A percentile compares a stretch with the other conserved stretches of the same genome.
Evolutionary conservation across 2,329 filamentous ascomycete species (phyloP).

Genomic region (Fusarium pseudoanthophilum): DNA sequence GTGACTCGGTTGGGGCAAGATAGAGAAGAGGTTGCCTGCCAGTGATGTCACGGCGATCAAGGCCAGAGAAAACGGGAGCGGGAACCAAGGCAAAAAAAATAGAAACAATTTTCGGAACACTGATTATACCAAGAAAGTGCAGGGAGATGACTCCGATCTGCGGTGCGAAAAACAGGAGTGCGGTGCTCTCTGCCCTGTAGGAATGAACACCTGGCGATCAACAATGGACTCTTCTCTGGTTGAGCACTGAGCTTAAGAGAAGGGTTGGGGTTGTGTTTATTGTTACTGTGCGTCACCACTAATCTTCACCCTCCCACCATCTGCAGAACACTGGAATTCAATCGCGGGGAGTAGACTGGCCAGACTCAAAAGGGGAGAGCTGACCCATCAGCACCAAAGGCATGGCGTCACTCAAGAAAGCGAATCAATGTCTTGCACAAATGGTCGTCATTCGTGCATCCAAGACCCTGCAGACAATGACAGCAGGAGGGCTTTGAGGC

Average conservation of each 20-base stretch:
- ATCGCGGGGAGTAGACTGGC: slow-evolving; percentile 15
- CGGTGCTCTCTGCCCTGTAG: not conserved
- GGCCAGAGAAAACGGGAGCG: slow-evolving; percentile 32
- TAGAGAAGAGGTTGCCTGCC: not conserved
- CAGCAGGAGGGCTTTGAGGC: slow-evolving; percentile 21
- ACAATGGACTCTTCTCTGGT: slow-evolving; percentile 5
- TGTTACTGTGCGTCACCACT: slow-evolving; percentile 32
- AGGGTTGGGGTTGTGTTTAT: slow-evolving; percentile 14
- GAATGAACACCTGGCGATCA: slow-evolving; percentile 27
- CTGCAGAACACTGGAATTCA: slow-evolving; percentile 29
- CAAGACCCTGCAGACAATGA: slow-evolving; percentile 32
- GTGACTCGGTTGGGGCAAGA: slow-evolving; percentile 23
- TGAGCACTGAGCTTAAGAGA: not conserved
- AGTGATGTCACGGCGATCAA: slow-evolving; percentile 57
- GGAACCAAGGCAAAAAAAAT: slow-evolving; percentile 14
- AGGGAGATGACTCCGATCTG: slow-evolving; percentile 6
- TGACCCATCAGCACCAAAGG: slow-evolving; percentile 16
- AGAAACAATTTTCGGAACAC: not conserved
- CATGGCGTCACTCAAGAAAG: slow-evolving; percentile 33
- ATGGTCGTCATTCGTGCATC: slow-evolving; percentile 20
- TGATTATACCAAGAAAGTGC: not conserved
- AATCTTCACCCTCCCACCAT: slow-evolving; percentile 33
- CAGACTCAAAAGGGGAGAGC: slow-evolving; percentile 26
- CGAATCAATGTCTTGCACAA: slow-evolving; percentile 30
- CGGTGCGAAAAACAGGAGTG: slow-evolving; percentile 11